Evolutionary conservation across 495 filamentous ascomycete genomes (phyloP).

Genomic region (Talaromyces borbonicus): DNA sequence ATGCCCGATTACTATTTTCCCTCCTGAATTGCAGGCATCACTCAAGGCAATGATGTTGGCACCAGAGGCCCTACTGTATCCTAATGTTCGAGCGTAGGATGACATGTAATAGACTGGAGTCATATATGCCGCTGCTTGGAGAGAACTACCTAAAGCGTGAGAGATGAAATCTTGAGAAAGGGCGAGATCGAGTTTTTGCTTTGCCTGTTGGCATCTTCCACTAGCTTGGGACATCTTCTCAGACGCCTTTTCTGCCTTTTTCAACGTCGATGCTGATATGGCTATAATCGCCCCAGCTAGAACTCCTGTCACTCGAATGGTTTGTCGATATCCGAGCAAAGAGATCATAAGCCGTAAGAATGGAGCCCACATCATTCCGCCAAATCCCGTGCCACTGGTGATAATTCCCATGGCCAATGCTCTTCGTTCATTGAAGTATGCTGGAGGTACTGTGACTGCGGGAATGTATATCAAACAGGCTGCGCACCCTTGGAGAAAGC

Average conservation of each 20-base stretch:
- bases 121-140: constrained; percentile 13
- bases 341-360: constrained; percentile 16
- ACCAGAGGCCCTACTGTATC: constrained; percentile 9
- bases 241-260: constrained; percentile 26
- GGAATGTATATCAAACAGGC: constrained; percentile 35
- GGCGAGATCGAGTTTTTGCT: constrained; percentile 18
- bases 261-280: constrained; percentile 30
- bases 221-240: constrained; percentile 13
- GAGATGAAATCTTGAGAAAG: constrained; percentile 20
- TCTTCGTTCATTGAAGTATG: constrained; percentile 41
- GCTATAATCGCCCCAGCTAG: constrained; percentile 29
- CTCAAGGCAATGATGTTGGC: constrained; percentile 16
- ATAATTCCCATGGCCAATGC: constrained; percentile 38
- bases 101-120: constrained; percentile 17
- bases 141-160: constrained; percentile 27
- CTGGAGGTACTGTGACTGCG: constrained; percentile 32
- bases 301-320: constrained; percentile 44
- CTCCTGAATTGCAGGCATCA: constrained; percentile 18
- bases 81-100: constrained; percentile 8
- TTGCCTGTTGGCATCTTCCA: no score
- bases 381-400: constrained; percentile 35
- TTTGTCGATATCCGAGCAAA: constrained; percentile 47
- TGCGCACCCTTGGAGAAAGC: constrained; percentile 8
- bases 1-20: constrained; percentile 13
- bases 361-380: constrained; percentile 27